Conservation (phyloP, 225 moss, liverwort and hornwort genomes). For the Thuidium tamariscinum region DNA sequence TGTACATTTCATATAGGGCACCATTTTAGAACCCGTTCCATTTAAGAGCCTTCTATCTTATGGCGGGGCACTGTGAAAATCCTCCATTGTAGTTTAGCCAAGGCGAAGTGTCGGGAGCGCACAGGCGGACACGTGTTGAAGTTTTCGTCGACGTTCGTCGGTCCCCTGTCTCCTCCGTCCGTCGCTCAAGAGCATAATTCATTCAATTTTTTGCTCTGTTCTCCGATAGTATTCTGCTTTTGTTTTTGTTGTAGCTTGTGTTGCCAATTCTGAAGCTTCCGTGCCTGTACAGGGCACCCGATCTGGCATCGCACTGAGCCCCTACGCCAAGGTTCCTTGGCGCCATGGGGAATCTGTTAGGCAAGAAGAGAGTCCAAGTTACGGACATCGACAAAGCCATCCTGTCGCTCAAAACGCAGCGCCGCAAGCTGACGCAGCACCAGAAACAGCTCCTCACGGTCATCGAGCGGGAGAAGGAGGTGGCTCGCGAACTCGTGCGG, state of each 20-base stretch:
- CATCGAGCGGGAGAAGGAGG: constrained; percentile 73
- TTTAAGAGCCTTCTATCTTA: too few relatives aligned
- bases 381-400: constrained; percentile 82
- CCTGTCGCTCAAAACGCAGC: constrained; percentile 69
- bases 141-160: background rate
- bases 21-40: too few relatives aligned
- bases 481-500: constrained; percentile 61
- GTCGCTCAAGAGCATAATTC: background rate
- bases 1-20: too few relatives aligned
- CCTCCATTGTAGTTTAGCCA: too few relatives aligned
- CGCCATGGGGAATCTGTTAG: constrained; percentile 75
- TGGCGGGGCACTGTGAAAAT: too few relatives aligned
- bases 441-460: constrained; percentile 84
- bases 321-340: background rate
- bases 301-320: background rate
- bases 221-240: too few relatives aligned
- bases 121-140: background rate
- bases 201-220: background rate
- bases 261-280: background rate
- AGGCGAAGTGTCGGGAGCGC: background rate
- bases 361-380: constrained; percentile 74
- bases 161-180: background rate
- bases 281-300: background rate
- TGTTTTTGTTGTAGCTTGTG: background rate
- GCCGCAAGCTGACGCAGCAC: constrained; percentile 54